Conservation (phyloP, 2,329 filamentous ascomycete species). For the Graphium sp. region DNA sequence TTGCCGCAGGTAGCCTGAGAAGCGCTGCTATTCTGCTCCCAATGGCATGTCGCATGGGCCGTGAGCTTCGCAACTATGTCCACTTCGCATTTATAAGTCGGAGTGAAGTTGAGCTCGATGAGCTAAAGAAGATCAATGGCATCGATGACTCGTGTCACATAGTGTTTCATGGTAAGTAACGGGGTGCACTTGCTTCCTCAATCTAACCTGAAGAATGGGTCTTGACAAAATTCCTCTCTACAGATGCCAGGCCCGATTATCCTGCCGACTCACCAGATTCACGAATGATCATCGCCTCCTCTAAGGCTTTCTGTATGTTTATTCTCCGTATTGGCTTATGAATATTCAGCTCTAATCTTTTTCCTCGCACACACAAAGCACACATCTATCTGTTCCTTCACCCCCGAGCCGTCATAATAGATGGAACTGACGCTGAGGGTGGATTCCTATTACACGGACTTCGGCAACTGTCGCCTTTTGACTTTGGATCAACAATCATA, state of each 20-base stretch:
- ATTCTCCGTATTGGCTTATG: too few species aligned
- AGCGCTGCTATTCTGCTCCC: conserved; percentile 61
- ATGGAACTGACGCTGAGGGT: conserved; percentile 52
- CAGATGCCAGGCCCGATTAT: conserved; percentile 65
- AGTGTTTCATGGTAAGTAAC: conserved; percentile 31
- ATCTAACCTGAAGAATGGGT: conserved; percentile 6
- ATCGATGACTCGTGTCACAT: conserved; percentile 56
- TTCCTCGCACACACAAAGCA: too few species aligned
- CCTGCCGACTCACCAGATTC: conserved; percentile 49
- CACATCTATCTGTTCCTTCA: too few species aligned
- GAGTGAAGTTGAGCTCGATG: conserved; percentile 49
- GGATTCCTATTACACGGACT: too few species aligned
- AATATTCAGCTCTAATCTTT: too few species aligned
- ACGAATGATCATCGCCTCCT: conserved; percentile 49
- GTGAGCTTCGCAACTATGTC: conserved; percentile 51
- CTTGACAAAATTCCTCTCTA: conserved; percentile 4
- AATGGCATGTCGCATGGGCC: conserved; percentile 74
- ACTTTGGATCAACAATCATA: too few species aligned
- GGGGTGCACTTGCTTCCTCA: not conserved
- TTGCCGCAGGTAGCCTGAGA: conserved; percentile 57
- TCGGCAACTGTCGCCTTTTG: too few species aligned
- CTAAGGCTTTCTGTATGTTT: conserved; percentile 43
- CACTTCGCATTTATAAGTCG: conserved; percentile 70
- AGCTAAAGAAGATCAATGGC: conserved; percentile 63
- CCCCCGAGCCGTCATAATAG: conserved; percentile 61